Base-by-base conservation (phyloP, 768 basidiomycete species). In the Phaeotremella skinneri region DNA sequence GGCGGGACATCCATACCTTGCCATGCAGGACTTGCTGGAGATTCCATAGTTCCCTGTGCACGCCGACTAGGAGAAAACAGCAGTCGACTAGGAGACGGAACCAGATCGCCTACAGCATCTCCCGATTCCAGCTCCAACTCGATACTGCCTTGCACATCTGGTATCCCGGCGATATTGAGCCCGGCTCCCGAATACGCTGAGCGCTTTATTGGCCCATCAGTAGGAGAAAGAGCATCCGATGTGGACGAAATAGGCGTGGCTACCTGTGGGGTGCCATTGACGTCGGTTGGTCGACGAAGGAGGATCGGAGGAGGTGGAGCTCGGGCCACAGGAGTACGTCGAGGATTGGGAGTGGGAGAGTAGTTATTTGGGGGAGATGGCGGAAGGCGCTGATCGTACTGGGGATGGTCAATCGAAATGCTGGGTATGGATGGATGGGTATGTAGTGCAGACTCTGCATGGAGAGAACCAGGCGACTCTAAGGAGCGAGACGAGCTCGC, bases 251-350 rank as follows among this genome's bases (percentile, higher is more conserved):
- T 23, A 14, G 50, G 47, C 0, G 62, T 37, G 16, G 49, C 52
- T 32, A 56, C 53, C 29, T 43, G 54, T 25, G 34, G 25, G 20
- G 43, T 43, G n/a, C 56, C 34, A 25, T n/a, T 37, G 2, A 60
- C 7, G 21, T 64, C 67, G 2, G 68, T 69, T 3, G 68, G 59
- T 50, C 61, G 49, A 23, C 69, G 69, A 7, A 70, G 56, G 14
- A 70, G 47, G 47, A 70, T 70, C 0, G 69, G 66, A 0, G 69
- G 69, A n/a, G 69, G 69, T 3, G 63, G 56, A 4, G 69, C 69
- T 17, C 69, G 58, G n/a, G 54, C 23, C 2, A 52, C 42, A 2
- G 58, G 37, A 4, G 47, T 34, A 13, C 53, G 52, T 23, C 59
- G 47, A 7, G 41, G 52, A 27, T 52, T 53, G 6, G 61, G 61